These are phyloP conservation scores for Dactylellina cionopaga DNA, from an alignment of 2,329 filamentous ascomycete species.

Conservation along the genomic window DNA sequence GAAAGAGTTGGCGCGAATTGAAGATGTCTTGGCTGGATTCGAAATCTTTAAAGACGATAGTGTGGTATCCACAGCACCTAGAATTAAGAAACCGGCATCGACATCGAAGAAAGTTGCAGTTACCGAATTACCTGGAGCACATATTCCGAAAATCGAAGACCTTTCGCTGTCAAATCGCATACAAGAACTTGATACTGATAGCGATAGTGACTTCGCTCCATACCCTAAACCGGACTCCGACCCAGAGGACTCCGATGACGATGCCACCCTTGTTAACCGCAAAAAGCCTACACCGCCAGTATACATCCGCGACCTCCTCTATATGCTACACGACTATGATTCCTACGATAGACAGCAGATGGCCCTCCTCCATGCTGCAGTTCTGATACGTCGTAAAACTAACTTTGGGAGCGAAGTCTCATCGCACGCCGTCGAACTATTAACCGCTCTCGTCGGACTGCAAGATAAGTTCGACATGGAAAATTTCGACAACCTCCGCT, in stretches of 20 bases:
- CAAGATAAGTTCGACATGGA: slow-evolving; percentile 87
- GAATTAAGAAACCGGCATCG: slow-evolving; percentile 56
- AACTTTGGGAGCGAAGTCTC: slow-evolving; percentile 87
- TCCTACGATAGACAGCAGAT: slow-evolving; percentile 85
- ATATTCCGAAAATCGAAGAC: not conserved
- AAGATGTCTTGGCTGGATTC: slow-evolving; percentile 67
- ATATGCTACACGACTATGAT: slow-evolving; percentile 80
- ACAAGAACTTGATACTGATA: slow-evolving; percentile 71
- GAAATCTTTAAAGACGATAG: slow-evolving; percentile 28
- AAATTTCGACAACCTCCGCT: slow-evolving; percentile 76
- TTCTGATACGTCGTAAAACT: slow-evolving; percentile 86
- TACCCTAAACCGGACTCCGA: slow-evolving; percentile 91
- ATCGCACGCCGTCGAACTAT: slow-evolving; percentile 84
- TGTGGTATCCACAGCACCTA: not conserved
- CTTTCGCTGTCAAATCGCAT: slow-evolving; percentile 65
- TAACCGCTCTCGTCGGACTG: slow-evolving; percentile 77
- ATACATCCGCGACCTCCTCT: slow-evolving; percentile 86
- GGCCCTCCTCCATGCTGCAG: slow-evolving; percentile 78
- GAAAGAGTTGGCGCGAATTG: slow-evolving; percentile 70
- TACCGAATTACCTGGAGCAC: slow-evolving; percentile 3
- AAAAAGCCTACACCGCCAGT: slow-evolving; percentile 87
- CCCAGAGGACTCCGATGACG: slow-evolving; percentile 89
- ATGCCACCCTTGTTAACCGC: slow-evolving; percentile 83
- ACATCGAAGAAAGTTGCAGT: slow-evolving; percentile 61
- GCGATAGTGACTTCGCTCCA: slow-evolving; percentile 74